phyloP scores from a whole-genome alignment of 164 flowering plant genomes.

The Taxillus chinensis region DNA sequence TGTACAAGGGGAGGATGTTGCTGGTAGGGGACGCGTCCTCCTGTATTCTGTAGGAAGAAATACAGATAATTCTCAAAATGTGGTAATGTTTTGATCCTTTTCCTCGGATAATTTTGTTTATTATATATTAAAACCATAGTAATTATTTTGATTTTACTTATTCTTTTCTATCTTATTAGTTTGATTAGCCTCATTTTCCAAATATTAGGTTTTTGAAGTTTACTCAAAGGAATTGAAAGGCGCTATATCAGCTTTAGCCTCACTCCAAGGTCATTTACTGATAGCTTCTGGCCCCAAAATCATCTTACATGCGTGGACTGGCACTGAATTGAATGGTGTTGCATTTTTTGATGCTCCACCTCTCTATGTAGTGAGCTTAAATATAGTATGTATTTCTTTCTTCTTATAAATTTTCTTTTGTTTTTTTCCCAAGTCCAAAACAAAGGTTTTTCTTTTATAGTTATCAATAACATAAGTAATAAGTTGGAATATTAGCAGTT shows the following conservation, averaged over 20 bases:
- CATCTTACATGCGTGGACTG: constrained; percentile 91
- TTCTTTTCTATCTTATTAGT: neutral
- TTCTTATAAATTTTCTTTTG: neutral
- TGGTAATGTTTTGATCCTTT: constrained; percentile 30
- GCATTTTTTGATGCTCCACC: constrained; percentile 96
- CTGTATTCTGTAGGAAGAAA: constrained; percentile 59
- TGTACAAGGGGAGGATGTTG: constrained; percentile 99
- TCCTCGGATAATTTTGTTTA: no score
- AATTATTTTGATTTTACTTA: no score
- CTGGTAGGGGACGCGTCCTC: constrained; percentile 91
- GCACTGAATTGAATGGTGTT: constrained; percentile 79
- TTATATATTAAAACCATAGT: no score
- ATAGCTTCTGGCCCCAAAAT: constrained; percentile 97
- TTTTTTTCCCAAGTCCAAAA: no score
- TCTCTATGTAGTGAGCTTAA: constrained; percentile 90
- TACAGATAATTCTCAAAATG: constrained; percentile 51
- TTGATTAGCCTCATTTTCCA: neutral
- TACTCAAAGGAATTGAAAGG: constrained; percentile 96
- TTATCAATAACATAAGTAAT: no score
- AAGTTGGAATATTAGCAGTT: no score
- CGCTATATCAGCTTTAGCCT: constrained; percentile 91
- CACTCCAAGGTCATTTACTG: constrained; percentile 91
- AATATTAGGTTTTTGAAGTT: constrained; percentile 71
- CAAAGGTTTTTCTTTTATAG: no score
- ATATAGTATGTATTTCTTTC: constrained; percentile 55